Base-by-base conservation (phyloP, 177 flowering plant species). In the Vitis hybrid region DNA sequence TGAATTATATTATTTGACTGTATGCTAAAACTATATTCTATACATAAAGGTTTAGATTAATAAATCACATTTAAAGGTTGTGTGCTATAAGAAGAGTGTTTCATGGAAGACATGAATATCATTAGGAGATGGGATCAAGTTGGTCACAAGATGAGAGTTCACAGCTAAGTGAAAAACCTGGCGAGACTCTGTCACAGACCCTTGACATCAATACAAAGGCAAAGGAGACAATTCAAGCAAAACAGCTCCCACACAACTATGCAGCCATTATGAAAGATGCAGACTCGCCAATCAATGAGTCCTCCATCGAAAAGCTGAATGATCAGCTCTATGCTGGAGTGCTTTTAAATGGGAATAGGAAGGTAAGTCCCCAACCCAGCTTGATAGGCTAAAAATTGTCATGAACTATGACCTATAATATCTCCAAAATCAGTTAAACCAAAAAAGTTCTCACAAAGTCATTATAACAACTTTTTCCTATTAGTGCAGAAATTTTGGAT, bases 401-500 rank as follows among this genome's bases (percentile, higher is more conserved):
- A 35, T 6, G 6, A 35, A 35, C 40, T 35, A 35, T 35, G 40
- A 35, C 40, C 40, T 35, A 35, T 6, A 6, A 35, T 35, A 35
- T 6, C 40, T 35, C 40, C 40, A 35, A 35, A 35, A 35, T 35
- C 40, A 35, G 40, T 35, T 35, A 2, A 35, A 35, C 40, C 40
- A 4, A 35, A 35, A 35, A 35, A 35, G 6, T 35, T 4, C 40
- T 35, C 6, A 35, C 40, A 35, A 35, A 35, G 40, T 35, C 1
- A 21, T 35, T 3, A 57, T 57, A 18, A 19, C 4, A 11, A 40
- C 46, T n/a, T 9, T n/a, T 12, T 35, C 6, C 54, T 19, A 7
- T 11, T 0, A 40, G 6, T 75, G 79, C 78, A 90, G 96, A 87
- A 82, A 71, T 87, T 83, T 52, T 87, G 94, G 92, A 74, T 87